Base-by-base conservation (phyloP, 371 early-diverging fungal species). In the Apophysomyces elegans region DNA sequence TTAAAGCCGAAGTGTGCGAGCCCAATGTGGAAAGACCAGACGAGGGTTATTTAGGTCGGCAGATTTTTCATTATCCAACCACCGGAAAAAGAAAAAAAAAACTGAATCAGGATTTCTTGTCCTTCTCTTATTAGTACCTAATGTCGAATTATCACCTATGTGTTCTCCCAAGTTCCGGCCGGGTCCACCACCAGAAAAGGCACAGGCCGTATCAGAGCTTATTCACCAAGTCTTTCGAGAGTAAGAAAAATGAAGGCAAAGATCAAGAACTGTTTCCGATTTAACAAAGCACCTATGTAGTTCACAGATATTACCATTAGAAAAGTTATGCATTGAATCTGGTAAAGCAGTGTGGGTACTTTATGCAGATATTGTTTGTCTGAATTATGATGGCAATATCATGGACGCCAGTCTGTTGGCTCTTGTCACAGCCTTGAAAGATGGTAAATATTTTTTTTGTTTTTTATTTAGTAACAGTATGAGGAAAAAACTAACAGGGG, bases 1-100 rank as follows among this genome's bases (percentile, higher is more conserved):
- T 98, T 59, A 96, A 96, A 71, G 97, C 95, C n/a, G 96, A 97
- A 76, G 94, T 97, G 1, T 85, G 94, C 54, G 91, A 90, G 66
- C 97, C 98, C 16, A 84, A 78, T 41, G 71, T 92, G 11, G 84
- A 79, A 65, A 63, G 54, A 18, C 95, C 95, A 14, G 74, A 83
- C 54, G 72, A 86, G 62, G 98, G 97, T 11, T 96, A 85, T 68
- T 76, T 98, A 35, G 94, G 93, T 92, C 16, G 16, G 46, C 46
- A 13, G 67, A 26, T 26, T 26, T 26, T 26, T 13, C 5, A 18
- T 41, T 32, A 8, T 57, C 26, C 0, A 26, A 0, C 14, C 18
- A 3, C n/a, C 37, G 14, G 4, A 9, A 58, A 11, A 37, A 45
- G 8, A 43, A 54, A 37, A 41, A 8, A 38, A 64, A 14, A 1